Base-by-base conservation (phyloP, 75 land plant genomes). In the Selaginella tamariscina region DNA sequence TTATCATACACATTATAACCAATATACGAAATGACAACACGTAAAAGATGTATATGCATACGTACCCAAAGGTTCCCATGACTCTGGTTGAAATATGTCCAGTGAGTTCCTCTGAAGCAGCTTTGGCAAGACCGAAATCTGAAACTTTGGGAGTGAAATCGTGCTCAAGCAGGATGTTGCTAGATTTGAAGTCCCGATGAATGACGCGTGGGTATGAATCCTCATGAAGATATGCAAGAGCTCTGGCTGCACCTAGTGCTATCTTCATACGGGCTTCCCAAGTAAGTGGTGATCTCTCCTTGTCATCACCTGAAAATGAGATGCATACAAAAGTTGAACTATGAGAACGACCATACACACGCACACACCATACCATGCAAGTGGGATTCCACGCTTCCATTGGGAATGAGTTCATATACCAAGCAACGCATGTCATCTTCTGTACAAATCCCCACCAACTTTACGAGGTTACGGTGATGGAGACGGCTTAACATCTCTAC, bases 71-170 rank as follows among this genome's bases (percentile, higher is more conserved):
- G 32, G 97, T 91, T 56, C 97, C 97, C 97, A 91, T 88, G 11
- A 91, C 97, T 62, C 83, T 80, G 1, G 97, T 91, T 21, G 97
- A 88, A 32, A 86, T 86, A 70, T 82, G 82, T 55, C 66, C 65
- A 49, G 44, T 72, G 30, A 75, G 78, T 65, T 82, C 84, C 31
- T 68, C 75, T 13, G 75, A 70, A 2, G 72, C 75, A 24, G 86
- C 65, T 70, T 84, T 88, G 18, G 97, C 97, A 73, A 91, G 70
- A 8, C 81, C 81, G 44, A 79, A 79, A 68, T 91, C 97, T 5
- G 97, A 85, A 11, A 91, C 97, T 75, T 88, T 91, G 8, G 97
- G 94, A n/a, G 86, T 91, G 68, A 79, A 91, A 67, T 91, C 94
- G 70, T 84, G 65, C 68, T 91, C 97, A 63, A 91, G 68, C 72